Base-by-base conservation (phyloP, 2,329 filamentous ascomycete genomes). In the Colletotrichum sp. region DNA sequence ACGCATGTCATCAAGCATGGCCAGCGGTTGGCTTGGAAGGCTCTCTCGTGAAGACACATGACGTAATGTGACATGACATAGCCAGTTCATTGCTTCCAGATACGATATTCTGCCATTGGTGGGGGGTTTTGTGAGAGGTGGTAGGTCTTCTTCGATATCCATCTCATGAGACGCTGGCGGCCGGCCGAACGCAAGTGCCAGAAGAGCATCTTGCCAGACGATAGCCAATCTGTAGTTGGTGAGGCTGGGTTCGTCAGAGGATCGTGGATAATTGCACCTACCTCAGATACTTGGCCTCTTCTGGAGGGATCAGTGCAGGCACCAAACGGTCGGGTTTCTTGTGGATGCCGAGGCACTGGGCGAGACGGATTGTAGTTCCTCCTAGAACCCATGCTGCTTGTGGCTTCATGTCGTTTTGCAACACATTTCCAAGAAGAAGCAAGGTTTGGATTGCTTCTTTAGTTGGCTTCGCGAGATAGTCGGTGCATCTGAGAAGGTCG, bases 341-440 rank as follows among this genome's bases (percentile, higher is more conserved):
- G 26, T 75, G 68, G 12, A 69, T 55, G 14, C 72, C 68, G 3
- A 77, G 60, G 21, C 68, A 72, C 12, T 72, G 64, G 10, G 75
- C 75, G 24, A 77, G 68, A 26, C 75, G 52, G 16, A 72, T 66
- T 4, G 76, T 77, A 1, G 68, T 71, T 30, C 69, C 76, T 9
- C 68, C 76, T 5, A 77, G 39, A 14, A 74, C 66, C 73, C 73
- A 77, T n/a, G 76, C 76, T 4, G 76, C 66, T 32, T 77, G 76
- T 4, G 76, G 76, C 24, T 77, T 72, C 64, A 76, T 76, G 12
- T 70, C 34, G 32, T 74, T 77, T n/a, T 76, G 76, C 13, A 77
- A 68, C 6, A 71, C 70, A 30, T 71, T 76, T 1, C 76, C 76
- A 7, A 77, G 61, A 7, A 77, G 48, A 18, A 68, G 48, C 6